Evolutionary conservation across 2,329 filamentous ascomycete species (phyloP).

Genomic region (Penicillium paneum): DNA sequence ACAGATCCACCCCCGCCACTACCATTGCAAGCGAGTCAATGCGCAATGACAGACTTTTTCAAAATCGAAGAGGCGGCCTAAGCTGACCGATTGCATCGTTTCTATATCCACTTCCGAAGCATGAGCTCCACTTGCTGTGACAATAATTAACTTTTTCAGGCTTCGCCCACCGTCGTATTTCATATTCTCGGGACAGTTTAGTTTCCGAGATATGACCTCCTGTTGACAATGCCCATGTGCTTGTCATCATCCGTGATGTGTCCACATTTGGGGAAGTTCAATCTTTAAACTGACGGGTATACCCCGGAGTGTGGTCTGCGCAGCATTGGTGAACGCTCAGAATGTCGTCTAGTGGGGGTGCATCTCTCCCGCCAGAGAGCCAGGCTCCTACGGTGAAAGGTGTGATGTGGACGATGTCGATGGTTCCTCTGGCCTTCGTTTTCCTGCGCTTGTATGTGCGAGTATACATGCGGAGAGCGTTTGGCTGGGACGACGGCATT

Average conservation of each 20-base stretch:
- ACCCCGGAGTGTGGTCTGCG: background rate
- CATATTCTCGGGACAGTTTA: background rate
- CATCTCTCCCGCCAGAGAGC: background rate
- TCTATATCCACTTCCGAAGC: background rate
- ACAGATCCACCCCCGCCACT: background rate
- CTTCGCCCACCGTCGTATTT: conserved; percentile 7
- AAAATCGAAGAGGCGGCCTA: background rate
- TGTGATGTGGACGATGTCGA: conserved; percentile 20
- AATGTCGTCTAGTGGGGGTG: background rate
- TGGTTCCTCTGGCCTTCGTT: conserved; percentile 13
- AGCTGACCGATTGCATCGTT: background rate
- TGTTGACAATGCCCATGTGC: background rate
- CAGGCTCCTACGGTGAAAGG: conserved; percentile 11
- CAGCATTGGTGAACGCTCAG: background rate
- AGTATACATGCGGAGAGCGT: conserved; percentile 12
- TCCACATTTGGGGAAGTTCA: background rate
- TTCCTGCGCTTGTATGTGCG: conserved; percentile 18
- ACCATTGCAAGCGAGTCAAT: background rate
- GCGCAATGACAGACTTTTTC: too few species aligned
- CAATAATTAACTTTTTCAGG: background rate
- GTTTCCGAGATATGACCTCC: background rate
- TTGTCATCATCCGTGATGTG: background rate
- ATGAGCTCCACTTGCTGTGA: background rate
- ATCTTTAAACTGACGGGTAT: background rate
- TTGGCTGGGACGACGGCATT: conserved; percentile 20